A percentile compares a stretch with the other conserved stretches of the same genome.
phyloP scores from a whole-genome alignment of 164 flowering plant genomes.

The Berberis thunbergii region DNA sequence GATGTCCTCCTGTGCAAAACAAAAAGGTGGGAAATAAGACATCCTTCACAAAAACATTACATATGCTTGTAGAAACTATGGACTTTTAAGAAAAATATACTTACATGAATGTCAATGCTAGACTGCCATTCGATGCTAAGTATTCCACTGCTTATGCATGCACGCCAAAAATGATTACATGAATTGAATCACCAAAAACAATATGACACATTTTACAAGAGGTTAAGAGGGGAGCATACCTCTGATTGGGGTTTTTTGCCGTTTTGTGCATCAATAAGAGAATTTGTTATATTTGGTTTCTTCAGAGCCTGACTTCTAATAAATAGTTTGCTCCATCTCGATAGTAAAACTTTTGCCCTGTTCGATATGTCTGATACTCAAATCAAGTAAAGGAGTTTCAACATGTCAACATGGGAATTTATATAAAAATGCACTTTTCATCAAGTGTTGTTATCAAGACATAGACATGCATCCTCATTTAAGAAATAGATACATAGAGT shows the following conservation, averaged over 20 bases:
- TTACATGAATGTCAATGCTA: conserved; percentile 43
- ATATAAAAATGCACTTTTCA: no score
- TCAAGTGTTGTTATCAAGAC: no score
- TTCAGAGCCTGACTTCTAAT: conserved; percentile 58
- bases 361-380: conserved; percentile 97
- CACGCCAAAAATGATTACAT: conserved; percentile 5
- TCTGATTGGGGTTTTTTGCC: conserved; percentile 50
- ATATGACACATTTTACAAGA: background rate
- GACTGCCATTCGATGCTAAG: conserved; percentile 58
- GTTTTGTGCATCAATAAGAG: conserved; percentile 32
- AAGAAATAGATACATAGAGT: no score
- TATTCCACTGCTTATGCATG: conserved; percentile 59
- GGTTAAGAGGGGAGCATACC: conserved; percentile 27
- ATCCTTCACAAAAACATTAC: background rate
- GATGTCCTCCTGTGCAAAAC: conserved; percentile 36
- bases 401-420: conserved; percentile 8
- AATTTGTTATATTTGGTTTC: conserved; percentile 32
- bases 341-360: conserved; percentile 79
- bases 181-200: background rate
- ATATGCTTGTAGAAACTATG: background rate
- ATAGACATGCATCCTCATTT: no score
- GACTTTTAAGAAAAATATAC: conserved; percentile 11
- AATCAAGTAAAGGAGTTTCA: conserved; percentile 70
- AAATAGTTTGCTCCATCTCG: conserved; percentile 85
- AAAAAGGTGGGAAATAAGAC: background rate